These are phyloP conservation scores for Bipolaris zeicola DNA, from an alignment of 2,329 filamentous ascomycete genomes.

Conservation along the genomic window DNA sequence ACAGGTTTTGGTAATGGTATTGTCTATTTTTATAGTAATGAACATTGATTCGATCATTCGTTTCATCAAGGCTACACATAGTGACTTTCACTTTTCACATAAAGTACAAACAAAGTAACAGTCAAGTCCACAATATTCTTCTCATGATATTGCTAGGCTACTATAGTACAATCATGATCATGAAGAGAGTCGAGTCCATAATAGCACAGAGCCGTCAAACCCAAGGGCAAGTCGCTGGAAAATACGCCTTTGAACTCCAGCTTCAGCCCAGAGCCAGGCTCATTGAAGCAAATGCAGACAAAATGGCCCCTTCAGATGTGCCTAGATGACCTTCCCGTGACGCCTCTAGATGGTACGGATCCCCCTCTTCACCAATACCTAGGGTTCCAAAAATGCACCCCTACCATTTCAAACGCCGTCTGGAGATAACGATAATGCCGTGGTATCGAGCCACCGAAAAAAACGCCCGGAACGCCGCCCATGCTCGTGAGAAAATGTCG, in stretches of 20 bases:
- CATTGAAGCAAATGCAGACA: conserved; percentile 19
- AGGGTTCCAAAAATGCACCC: neutral
- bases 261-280: conserved; percentile 5
- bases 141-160: conserved; percentile 2
- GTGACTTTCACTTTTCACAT: neutral
- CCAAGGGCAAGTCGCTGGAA: neutral
- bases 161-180: conserved; percentile 22
- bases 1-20: too few species aligned
- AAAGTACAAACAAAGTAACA: neutral
- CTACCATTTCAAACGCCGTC: conserved; percentile 1
- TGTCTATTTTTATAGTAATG: too few species aligned
- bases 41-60: too few species aligned
- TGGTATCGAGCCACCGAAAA: conserved; percentile 13
- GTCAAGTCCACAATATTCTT: conserved; percentile 6
- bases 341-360: neutral
- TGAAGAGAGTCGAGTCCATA: conserved; percentile 4
- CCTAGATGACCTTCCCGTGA: conserved; percentile 1
- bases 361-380: conserved; percentile 5
- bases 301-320: neutral
- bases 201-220: neutral
- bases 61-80: too few species aligned
- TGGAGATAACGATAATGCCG: conserved; percentile 1
- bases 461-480: conserved; percentile 10
- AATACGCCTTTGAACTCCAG: conserved; percentile 16
- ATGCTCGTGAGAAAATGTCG: conserved; percentile 10